Evolutionary conservation across 2,329 filamentous ascomycete species (phyloP), one percentile per base, ranked within the genome.

Genomic region (Anisogramma anomala): DNA sequence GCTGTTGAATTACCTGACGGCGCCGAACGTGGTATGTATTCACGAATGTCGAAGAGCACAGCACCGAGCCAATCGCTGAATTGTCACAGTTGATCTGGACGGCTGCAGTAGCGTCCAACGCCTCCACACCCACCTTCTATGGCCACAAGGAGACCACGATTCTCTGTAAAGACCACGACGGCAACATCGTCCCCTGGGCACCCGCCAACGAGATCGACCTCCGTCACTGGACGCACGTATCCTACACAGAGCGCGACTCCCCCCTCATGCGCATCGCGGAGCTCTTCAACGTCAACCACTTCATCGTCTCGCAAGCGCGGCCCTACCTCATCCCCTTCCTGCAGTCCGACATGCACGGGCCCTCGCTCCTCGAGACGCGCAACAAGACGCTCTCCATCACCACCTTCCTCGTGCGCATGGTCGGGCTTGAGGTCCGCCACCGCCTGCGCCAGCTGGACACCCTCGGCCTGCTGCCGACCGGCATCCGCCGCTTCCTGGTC

Each of bases 271-370:
- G 84, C 28, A 79, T 91, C 22, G 77, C 82, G 6, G 82, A 89
- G 61, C 73, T 89, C 9, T 91, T 91, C 70, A 93, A 93, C 57
- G 84, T 93, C 39, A 93, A 94, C 56, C 88, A 95, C 65, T 95
- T 93, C 62, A 86, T 96, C 49, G 79, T 96, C 50, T 91, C 84
- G 49, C 89, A 95, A 64, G 87, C 89, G 1, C 74, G 88, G 3
- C 89, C 89, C 0, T 94, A 94, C 59, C 69, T 94, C 13, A 80
- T 89, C 20, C 88, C 88, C 0, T 91, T 94, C 53, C 68, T 93
- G 4, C 78, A 82, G 47, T 82, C 80, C 33, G 84, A 89, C 51
- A 77, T 88, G 64, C 83, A 88, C 59, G 80, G 82, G 4, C 81
- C 84, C 0, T 74, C 76, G 51, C 72, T 69, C 56, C 72, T 66